These are phyloP conservation scores for Kodamaea lidongshanica DNA, from an alignment of 805 yeast genomes.

Conservation along the genomic window DNA sequence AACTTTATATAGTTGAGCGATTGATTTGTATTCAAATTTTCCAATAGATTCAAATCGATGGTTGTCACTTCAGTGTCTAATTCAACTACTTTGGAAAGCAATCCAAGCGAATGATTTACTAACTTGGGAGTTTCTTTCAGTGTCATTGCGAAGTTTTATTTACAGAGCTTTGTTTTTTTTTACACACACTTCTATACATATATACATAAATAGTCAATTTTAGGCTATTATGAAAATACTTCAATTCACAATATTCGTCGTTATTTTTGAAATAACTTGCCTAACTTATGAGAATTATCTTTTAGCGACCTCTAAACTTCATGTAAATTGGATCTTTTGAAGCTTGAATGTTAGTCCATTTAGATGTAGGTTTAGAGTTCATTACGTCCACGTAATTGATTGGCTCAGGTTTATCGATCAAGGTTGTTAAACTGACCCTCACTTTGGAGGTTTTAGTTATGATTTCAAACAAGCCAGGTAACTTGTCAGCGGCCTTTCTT, in stretches of 20 bases:
- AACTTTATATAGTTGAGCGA: constrained; percentile 45
- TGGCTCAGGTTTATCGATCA: constrained; percentile 41
- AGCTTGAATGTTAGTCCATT: constrained; percentile 49
- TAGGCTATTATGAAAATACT: background rate
- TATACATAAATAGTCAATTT: background rate
- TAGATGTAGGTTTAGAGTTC: constrained; percentile 58
- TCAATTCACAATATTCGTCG: background rate
- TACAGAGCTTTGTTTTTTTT: no score
- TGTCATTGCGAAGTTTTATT: constrained; percentile 19
- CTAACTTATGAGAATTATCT: background rate
- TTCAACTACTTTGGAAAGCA: constrained; percentile 28
- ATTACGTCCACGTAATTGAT: constrained; percentile 51
- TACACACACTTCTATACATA: no score
- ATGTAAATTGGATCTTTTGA: constrained; percentile 47
- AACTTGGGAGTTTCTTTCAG: constrained; percentile 27
- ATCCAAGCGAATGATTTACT: constrained; percentile 24
- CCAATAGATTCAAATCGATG: constrained; percentile 44
- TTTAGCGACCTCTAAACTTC: constrained; percentile 57
- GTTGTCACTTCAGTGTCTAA: constrained; percentile 37
- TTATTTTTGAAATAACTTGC: background rate
- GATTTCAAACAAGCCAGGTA: constrained; percentile 90
- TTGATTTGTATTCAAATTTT: constrained; percentile 53
- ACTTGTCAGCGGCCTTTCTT: constrained; percentile 82
- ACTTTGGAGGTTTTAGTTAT: constrained; percentile 58
- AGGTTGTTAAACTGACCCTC: constrained; percentile 63